Evolutionary conservation across 805 yeast species (phyloP).

Genomic region (Wickerhamomyces bisporus): DNA sequence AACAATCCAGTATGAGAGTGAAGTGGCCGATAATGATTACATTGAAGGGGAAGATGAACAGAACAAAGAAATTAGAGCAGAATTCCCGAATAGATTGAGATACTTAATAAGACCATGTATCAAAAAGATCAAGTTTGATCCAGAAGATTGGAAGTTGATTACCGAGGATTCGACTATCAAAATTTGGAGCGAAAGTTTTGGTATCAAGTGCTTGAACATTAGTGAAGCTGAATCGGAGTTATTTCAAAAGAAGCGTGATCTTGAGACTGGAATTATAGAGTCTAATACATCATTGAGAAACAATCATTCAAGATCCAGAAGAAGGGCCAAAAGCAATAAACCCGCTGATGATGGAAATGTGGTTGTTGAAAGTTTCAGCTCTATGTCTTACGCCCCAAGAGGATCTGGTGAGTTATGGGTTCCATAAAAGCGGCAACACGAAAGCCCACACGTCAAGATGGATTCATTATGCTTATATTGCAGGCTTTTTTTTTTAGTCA

Average conservation of each 20-base stretch:
- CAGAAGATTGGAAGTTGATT: constrained; percentile 48
- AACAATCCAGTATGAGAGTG: constrained; percentile 1
- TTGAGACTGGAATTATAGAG: background rate
- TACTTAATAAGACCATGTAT: constrained; percentile 54
- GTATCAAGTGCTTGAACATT: constrained; percentile 47
- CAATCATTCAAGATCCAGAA: background rate
- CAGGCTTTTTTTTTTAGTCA: too few species aligned
- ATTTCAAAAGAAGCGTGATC: constrained; percentile 11
- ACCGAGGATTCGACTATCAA: constrained; percentile 55
- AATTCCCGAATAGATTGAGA: constrained; percentile 49
- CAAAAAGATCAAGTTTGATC: constrained; percentile 40
- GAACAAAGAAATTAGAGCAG: constrained; percentile 24
- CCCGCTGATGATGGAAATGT: background rate
- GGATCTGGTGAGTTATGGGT: constrained; percentile 25
- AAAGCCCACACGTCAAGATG: too few species aligned
- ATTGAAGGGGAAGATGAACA: background rate
- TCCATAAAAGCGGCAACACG: background rate
- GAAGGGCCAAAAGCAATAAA: constrained; percentile 1
- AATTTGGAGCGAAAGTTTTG: constrained; percentile 49
- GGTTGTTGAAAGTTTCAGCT: constrained; percentile 38
- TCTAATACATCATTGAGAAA: too few species aligned
- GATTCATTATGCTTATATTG: too few species aligned
- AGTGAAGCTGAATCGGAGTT: constrained; percentile 39
- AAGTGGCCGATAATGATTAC: background rate
- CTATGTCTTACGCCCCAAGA: constrained; percentile 54